phyloP scores from a whole-genome alignment of 345 rosid genomes.

The Lumnitzera littorea region DNA sequence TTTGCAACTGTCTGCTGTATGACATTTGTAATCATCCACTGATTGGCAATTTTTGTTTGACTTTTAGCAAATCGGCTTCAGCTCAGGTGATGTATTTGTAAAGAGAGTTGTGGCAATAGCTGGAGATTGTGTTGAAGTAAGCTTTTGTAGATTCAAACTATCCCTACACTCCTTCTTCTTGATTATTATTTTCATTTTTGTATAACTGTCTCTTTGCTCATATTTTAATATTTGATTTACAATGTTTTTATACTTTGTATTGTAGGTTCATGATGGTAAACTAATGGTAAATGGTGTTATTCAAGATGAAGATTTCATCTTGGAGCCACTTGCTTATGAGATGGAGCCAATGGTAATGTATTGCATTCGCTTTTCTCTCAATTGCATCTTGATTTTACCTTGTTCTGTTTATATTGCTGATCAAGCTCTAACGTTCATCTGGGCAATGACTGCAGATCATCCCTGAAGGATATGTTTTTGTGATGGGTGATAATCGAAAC shows the following conservation, averaged over 20 bases:
- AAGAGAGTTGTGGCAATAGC: constrained; percentile 86
- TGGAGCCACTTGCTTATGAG: constrained; percentile 65
- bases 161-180: background rate
- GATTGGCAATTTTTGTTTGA: constrained; percentile 4
- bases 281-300: constrained; percentile 56
- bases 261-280: constrained; percentile 68
- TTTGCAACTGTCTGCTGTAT: too few species aligned
- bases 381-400: background rate
- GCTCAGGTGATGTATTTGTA: constrained; percentile 57
- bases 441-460: constrained; percentile 42
- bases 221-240: too few species aligned
- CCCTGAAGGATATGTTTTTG: constrained; percentile 83
- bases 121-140: constrained; percentile 84
- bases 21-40: too few species aligned
- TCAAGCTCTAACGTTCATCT: background rate
- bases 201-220: too few species aligned
- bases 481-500: constrained; percentile 92
- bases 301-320: constrained; percentile 63
- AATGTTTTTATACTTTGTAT: constrained; percentile 4
- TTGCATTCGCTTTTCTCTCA: background rate
- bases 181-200: background rate
- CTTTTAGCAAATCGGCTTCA: constrained; percentile 54
- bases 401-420: background rate
- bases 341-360: constrained; percentile 56
- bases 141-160: constrained; percentile 5